A percentile compares a stretch with the other conserved stretches of the same genome.
phyloP scores from a whole-genome alignment of 2,329 filamentous ascomycete species.

The Trichophyton benhamiae region DNA sequence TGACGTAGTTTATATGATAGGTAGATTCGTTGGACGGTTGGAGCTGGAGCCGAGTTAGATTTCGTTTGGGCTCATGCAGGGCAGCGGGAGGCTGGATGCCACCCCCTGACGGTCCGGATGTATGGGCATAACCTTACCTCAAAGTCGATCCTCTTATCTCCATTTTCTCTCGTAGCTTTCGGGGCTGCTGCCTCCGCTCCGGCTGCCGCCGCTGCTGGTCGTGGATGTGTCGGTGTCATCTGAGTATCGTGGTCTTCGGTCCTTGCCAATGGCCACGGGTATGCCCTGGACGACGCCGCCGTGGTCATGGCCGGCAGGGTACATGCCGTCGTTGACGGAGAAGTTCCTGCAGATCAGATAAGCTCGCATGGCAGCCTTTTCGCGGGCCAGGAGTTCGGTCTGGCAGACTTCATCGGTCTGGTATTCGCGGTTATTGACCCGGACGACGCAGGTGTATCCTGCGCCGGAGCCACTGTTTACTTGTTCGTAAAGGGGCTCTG shows the following conservation, averaged over 20 bases:
- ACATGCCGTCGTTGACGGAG: slow-evolving; percentile 86
- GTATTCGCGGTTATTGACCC: slow-evolving; percentile 94
- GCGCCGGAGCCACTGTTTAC: slow-evolving; percentile 52
- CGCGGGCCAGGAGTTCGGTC: slow-evolving; percentile 69
- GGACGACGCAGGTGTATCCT: slow-evolving; percentile 79
- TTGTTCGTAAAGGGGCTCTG: slow-evolving; percentile 76
- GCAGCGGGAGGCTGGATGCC: slow-evolving; percentile 2
- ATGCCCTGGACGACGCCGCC: slow-evolving; percentile 47
- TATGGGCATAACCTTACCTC: slow-evolving; percentile 12
- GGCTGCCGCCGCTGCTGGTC: slow-evolving; percentile 33
- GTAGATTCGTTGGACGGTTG: too few relatives aligned
- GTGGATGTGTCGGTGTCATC: slow-evolving; percentile 38
- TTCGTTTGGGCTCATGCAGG: neutral
- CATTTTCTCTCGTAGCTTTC: slow-evolving; percentile 19
- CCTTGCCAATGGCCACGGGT: slow-evolving; percentile 52
- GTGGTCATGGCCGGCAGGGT: slow-evolving; percentile 43
- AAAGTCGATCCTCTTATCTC: neutral
- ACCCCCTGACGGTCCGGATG: slow-evolving; percentile 10
- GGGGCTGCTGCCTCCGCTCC: slow-evolving; percentile 46
- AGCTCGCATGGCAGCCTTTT: slow-evolving; percentile 87
- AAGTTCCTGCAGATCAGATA: slow-evolving; percentile 98
- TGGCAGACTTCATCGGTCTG: slow-evolving; percentile 79
- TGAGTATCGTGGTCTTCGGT: slow-evolving; percentile 38
- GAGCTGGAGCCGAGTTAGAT: slow-evolving; percentile 23
- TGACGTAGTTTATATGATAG: too few relatives aligned